Percentiles rank a stretch among this genome's conserved stretches.
phyloP scores from a whole-genome alignment of 1,139 yeast species.

The Groenewaldozyma sp. region DNA sequence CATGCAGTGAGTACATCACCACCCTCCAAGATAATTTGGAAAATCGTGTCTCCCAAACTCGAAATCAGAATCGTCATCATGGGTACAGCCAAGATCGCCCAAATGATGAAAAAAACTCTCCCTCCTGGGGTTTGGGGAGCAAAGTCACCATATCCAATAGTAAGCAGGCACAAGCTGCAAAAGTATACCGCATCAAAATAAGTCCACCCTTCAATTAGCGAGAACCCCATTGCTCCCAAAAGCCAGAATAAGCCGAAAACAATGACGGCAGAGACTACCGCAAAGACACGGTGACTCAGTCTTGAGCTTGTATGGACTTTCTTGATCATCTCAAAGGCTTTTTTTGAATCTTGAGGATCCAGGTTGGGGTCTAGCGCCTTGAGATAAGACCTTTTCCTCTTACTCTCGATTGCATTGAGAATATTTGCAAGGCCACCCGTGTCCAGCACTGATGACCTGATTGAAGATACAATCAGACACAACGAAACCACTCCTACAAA shows the following conservation, averaged over 20 bases:
- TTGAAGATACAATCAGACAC: constrained; percentile 64
- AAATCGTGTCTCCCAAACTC: constrained; percentile 56
- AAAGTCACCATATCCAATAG: constrained; percentile 80
- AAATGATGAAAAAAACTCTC: constrained; percentile 58
- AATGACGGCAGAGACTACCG: constrained; percentile 36
- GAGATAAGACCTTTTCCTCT: constrained; percentile 13
- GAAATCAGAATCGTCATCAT: constrained; percentile 76
- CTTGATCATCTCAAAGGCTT: constrained; percentile 48
- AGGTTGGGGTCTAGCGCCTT: constrained; percentile 6
- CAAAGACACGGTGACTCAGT: constrained; percentile 24
- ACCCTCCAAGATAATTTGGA: constrained; percentile 17
- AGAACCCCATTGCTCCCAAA: constrained; percentile 59
- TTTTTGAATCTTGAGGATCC: constrained; percentile 26
- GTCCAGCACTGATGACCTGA: constrained; percentile 52
- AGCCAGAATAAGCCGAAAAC: constrained; percentile 56
- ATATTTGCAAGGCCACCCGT: constrained; percentile 47
- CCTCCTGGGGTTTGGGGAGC: constrained; percentile 58
- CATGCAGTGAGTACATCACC: constrained; percentile 14
- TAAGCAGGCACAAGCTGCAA: constrained; percentile 61
- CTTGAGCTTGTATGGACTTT: constrained; percentile 36
- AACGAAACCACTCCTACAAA: constrained; percentile 59
- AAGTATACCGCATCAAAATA: constrained; percentile 65
- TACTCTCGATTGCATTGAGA: constrained; percentile 18
- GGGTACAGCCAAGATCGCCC: constrained; percentile 81
- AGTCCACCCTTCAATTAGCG: constrained; percentile 51